Conservation (phyloP, 1,284 basidiomycete genomes). For the Thelephora terrestris region DNA sequence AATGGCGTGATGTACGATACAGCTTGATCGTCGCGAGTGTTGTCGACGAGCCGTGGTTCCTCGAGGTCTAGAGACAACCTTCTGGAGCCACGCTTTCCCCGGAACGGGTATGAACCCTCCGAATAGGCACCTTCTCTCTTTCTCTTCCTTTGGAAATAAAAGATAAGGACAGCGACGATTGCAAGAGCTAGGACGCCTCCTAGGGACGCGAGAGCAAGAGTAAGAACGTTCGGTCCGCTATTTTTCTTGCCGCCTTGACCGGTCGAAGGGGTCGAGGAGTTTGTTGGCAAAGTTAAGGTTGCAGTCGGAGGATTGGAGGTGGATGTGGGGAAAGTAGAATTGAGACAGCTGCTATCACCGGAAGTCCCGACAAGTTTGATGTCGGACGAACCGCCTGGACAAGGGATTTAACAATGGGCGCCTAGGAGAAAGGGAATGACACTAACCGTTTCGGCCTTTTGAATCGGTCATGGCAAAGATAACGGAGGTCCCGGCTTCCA, state of each 20-base stretch:
- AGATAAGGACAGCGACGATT: conserved; percentile 44
- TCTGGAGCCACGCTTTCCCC: not conserved
- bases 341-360: conserved; percentile 43
- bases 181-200: conserved; percentile 45
- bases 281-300: conserved; percentile 8
- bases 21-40: not conserved
- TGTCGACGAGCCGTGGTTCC: not conserved
- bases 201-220: conserved; percentile 23
- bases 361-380: conserved; percentile 36
- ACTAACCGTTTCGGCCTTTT: conserved; percentile 27
- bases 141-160: conserved; percentile 33
- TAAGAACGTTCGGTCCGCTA: conserved; percentile 5
- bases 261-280: conserved; percentile 5
- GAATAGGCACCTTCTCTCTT: conserved; percentile 14
- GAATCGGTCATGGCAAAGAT: conserved; percentile 56
- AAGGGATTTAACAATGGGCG: not conserved
- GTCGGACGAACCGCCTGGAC: conserved; percentile 47
- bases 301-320: conserved; percentile 21
- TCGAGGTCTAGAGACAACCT: not conserved
- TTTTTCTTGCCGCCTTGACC: conserved; percentile 9
- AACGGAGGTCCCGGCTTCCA: conserved; percentile 48
- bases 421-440: not conserved
- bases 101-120: not conserved
- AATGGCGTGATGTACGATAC: not conserved
- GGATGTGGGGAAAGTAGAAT: conserved; percentile 40